These are phyloP conservation scores for Penicillium dipodomyicola DNA, from an alignment of 495 filamentous ascomycete species.

Conservation along the genomic window DNA sequence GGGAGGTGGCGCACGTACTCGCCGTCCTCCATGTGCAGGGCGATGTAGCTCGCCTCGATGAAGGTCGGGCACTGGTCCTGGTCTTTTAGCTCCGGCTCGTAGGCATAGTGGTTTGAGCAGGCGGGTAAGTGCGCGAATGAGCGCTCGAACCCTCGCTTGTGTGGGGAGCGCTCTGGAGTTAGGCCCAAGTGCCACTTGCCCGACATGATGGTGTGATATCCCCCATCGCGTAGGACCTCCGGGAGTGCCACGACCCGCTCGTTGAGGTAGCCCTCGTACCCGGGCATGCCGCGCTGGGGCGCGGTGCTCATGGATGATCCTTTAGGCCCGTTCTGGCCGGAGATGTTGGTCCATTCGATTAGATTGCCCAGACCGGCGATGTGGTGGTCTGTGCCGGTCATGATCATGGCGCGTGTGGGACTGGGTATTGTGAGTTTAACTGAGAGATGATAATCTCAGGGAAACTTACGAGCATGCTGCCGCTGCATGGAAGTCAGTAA, in stretches of 20 bases:
- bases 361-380: slow-evolving; percentile 48
- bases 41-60: slow-evolving; percentile 52
- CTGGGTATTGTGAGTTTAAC: slow-evolving; percentile 16
- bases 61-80: slow-evolving; percentile 48
- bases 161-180: slow-evolving; percentile 44
- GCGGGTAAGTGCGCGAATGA: slow-evolving; percentile 54
- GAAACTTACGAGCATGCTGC: slow-evolving; percentile 56
- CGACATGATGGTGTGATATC: slow-evolving; percentile 61
- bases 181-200: slow-evolving; percentile 58
- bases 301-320: slow-evolving; percentile 43
- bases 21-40: slow-evolving; percentile 59
- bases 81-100: slow-evolving; percentile 52
- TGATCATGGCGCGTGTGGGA: slow-evolving; percentile 60
- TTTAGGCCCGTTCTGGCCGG: slow-evolving; percentile 45
- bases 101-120: slow-evolving; percentile 61
- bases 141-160: slow-evolving; percentile 44
- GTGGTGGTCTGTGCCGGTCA: slow-evolving; percentile 49
- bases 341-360: slow-evolving; percentile 51
- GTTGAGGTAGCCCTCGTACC: slow-evolving; percentile 66
- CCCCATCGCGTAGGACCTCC: slow-evolving; percentile 58
- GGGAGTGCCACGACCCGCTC: slow-evolving; percentile 60
- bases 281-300: slow-evolving; percentile 55
- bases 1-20: slow-evolving; percentile 54
- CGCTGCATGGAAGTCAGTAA: slow-evolving; percentile 63
- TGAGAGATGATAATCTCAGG: neutral